Conservation (phyloP, 208 protist species). For the Acanthamoeba lenticulata region DNA sequence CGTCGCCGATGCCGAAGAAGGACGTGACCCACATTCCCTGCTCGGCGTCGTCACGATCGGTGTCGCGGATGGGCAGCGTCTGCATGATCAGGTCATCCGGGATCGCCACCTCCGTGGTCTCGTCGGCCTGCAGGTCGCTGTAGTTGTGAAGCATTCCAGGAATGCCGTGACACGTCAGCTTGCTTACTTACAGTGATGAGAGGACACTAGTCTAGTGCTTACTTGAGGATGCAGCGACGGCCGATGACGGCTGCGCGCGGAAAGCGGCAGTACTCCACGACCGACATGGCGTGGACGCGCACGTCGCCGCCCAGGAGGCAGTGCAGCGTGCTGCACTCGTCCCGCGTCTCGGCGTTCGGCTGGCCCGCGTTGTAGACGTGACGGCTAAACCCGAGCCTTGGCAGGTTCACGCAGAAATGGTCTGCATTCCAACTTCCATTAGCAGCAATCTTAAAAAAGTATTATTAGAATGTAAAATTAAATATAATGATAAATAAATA, state of each 20-base stretch:
- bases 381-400: background rate
- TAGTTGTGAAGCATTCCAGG: background rate
- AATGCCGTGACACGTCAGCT: background rate
- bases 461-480: no score
- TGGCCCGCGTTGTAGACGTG: constrained; percentile 5
- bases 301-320: constrained; percentile 3
- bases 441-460: no score
- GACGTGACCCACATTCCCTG: background rate
- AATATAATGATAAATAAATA: no score
- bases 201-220: background rate
- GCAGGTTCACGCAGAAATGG: constrained; percentile 42
- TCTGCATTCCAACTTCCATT: background rate
- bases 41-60: background rate
- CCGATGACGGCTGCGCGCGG: background rate
- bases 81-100: constrained; percentile 20
- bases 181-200: background rate
- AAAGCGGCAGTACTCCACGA: constrained; percentile 36
- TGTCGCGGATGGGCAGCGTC: background rate
- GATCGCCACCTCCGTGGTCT: background rate
- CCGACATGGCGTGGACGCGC: background rate
- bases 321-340: constrained; percentile 22
- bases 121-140: constrained; percentile 27
- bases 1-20: background rate
- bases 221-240: constrained; percentile 39
- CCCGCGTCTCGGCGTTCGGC: background rate